Conservation (phyloP, 768 basidiomycete species). For the Mycena indigotica region DNA sequence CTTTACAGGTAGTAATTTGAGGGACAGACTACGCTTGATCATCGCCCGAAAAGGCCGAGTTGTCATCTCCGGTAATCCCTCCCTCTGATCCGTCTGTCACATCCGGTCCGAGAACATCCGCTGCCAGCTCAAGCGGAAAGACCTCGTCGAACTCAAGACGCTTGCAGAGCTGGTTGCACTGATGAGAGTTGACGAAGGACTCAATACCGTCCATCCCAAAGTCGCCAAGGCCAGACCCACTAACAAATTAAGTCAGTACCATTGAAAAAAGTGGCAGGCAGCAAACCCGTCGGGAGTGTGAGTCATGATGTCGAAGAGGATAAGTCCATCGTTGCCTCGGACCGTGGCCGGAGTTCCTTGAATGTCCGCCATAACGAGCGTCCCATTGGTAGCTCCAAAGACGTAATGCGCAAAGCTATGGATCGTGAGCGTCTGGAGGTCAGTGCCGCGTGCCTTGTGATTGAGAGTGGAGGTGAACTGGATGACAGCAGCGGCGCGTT, state of each 20-base stretch:
- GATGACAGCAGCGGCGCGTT: slow-evolving; percentile 1
- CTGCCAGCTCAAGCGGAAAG: slow-evolving; percentile 1
- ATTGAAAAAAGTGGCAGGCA: neutral
- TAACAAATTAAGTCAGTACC: neutral
- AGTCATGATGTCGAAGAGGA: slow-evolving; percentile 1
- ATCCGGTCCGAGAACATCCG: neutral
- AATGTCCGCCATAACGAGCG: neutral
- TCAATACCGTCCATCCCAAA: slow-evolving; percentile 8
- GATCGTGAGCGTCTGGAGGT: neutral
- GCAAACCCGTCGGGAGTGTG: neutral
- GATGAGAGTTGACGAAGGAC: neutral
- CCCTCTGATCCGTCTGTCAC: slow-evolving; percentile 2
- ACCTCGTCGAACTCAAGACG: neutral
- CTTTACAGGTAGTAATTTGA: neutral
- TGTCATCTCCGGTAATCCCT: neutral
- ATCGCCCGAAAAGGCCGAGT: neutral
- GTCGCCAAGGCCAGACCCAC: slow-evolving; percentile 11
- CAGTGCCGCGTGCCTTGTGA: neutral
- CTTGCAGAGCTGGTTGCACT: slow-evolving; percentile 7
- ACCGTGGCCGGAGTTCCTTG: slow-evolving; percentile 1
- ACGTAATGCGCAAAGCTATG: slow-evolving; percentile 1
- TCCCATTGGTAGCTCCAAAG: neutral
- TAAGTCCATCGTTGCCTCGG: neutral
- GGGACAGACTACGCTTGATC: neutral
- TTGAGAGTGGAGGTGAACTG: neutral